phyloP scores from a whole-genome alignment of 2,329 filamentous ascomycete species.

The Domatiomyces catenatus region DNA sequence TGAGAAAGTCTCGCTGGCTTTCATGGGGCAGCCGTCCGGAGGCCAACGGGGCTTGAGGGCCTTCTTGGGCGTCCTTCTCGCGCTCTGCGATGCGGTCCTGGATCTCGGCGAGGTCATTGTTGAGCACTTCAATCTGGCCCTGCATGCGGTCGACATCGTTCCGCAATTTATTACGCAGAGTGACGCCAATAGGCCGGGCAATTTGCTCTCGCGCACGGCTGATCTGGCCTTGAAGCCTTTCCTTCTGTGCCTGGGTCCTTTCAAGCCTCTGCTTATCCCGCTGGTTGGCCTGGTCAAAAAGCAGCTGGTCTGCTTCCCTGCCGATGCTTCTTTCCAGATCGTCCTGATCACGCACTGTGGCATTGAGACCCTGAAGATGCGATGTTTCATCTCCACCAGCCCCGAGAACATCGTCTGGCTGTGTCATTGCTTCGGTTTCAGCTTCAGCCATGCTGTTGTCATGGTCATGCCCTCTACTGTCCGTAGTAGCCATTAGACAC shows the following conservation, averaged over 20 bases:
- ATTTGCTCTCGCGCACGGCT: slow-evolving; percentile 43
- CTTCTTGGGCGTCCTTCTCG: slow-evolving; percentile 33
- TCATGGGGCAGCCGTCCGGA: slow-evolving; percentile 55
- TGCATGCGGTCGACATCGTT: slow-evolving; percentile 24
- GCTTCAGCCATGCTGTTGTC: not conserved
- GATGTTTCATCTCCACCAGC: slow-evolving; percentile 38
- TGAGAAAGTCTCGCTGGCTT: slow-evolving; percentile 73
- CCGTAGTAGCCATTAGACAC: not conserved
- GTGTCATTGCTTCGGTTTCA: not conserved
- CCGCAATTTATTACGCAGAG: slow-evolving; percentile 24
- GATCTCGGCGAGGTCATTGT: slow-evolving; percentile 65
- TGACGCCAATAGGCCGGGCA: slow-evolving; percentile 37
- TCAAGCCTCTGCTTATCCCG: slow-evolving; percentile 48
- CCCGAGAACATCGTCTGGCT: not conserved
- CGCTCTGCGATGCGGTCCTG: slow-evolving; percentile 64
- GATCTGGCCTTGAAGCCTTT: slow-evolving; percentile 51
- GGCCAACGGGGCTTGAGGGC: slow-evolving; percentile 29
- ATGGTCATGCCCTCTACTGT: not conserved
- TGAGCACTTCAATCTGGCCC: slow-evolving; percentile 48
- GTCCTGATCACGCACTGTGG: slow-evolving; percentile 66
- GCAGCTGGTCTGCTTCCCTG: slow-evolving; percentile 44
- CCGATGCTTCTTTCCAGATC: slow-evolving; percentile 80
- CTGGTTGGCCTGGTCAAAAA: slow-evolving; percentile 47
- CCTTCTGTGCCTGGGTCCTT: slow-evolving; percentile 37
- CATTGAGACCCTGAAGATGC: slow-evolving; percentile 47